phyloP scores from a whole-genome alignment of 345 rosid genomes.

The Eucalyptus curtisii region DNA sequence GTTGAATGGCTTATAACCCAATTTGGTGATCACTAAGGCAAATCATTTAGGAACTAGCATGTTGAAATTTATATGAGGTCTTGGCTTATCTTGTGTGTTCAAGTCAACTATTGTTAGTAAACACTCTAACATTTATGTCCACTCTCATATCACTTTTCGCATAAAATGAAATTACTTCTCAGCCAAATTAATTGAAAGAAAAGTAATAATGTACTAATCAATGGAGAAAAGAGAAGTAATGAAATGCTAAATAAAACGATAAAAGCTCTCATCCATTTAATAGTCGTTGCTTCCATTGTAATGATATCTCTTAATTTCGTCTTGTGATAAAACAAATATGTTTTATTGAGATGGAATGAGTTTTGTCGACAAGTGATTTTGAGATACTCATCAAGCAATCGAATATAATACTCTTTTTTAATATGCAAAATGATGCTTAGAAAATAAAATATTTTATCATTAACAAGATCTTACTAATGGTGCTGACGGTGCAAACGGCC shows the following conservation, averaged over 20 bases:
- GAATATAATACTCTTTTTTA: not conserved
- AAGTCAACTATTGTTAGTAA: accelerated
- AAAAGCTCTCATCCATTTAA: not conserved
- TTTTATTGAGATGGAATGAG: not conserved
- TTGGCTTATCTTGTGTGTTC: not conserved
- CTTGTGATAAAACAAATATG: not conserved
- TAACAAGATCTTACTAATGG: not conserved
- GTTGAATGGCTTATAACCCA: not conserved
- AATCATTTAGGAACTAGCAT: not conserved
- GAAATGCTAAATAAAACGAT: not conserved
- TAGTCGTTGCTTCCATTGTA: not conserved
- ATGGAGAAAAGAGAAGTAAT: not conserved
- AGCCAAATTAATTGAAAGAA: not conserved
- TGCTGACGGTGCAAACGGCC: not conserved
- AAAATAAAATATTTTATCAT: too few species aligned
- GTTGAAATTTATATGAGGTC: not conserved
- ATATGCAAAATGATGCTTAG: not conserved
- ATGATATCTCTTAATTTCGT: not conserved
- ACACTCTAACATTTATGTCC: not conserved
- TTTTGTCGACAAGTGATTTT: not conserved
- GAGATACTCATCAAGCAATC: not conserved
- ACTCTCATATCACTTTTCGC: not conserved
- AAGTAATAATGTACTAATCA: not conserved
- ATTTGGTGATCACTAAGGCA: not conserved
- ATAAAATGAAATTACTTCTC: not conserved